A percentile compares a stretch with the other conserved stretches of the same genome.
phyloP scores from a whole-genome alignment of 2,329 filamentous ascomycete genomes.

The Colletotrichum simmondsii region DNA sequence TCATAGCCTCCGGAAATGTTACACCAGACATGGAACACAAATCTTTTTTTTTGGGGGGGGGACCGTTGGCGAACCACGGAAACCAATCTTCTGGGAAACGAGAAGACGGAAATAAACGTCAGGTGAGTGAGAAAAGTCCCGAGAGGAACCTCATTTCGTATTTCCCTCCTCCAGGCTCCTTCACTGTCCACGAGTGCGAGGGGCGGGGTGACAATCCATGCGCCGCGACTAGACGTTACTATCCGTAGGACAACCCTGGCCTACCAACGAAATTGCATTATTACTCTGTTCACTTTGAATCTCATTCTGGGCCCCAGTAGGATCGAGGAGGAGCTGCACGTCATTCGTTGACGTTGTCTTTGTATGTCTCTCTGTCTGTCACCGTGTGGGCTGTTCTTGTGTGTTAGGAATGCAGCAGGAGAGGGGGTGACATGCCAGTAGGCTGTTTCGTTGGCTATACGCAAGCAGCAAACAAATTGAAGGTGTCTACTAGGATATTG shows the following conservation, averaged over 20 bases:
- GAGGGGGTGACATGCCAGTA: too few species aligned
- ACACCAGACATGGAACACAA: conserved; percentile 3
- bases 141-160: background rate
- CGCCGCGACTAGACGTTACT: background rate
- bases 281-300: background rate
- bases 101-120: background rate
- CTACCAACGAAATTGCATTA: background rate
- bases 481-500: background rate
- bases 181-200: background rate
- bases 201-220: background rate
- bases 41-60: background rate
- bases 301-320: background rate
- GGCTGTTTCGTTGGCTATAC: background rate
- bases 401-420: background rate
- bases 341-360: background rate
- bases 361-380: background rate
- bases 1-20: conserved; percentile 6
- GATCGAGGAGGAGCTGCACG: background rate
- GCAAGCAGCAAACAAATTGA: background rate
- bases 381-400: background rate
- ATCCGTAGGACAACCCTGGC: background rate
- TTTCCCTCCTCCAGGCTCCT: background rate
- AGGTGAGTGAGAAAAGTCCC: background rate
- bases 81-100: background rate
- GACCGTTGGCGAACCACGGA: background rate